These are phyloP conservation scores for Linum usitatissimum DNA, from an alignment of 345 rosid species.

Conservation along the genomic window DNA sequence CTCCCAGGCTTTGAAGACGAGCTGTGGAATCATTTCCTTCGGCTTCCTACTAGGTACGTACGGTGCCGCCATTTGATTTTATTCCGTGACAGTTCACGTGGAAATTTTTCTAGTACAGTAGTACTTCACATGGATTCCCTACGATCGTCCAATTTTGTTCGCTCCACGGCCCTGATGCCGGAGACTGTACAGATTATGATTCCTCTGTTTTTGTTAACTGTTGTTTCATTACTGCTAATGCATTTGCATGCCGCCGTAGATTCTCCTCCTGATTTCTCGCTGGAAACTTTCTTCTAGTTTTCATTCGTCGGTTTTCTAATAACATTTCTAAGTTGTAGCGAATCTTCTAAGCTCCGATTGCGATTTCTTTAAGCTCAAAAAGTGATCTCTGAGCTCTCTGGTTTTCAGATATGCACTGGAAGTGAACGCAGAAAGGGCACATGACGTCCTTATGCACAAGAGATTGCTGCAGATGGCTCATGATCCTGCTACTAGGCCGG, in stretches of 20 bases:
- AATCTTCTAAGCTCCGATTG: background rate
- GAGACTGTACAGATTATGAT: background rate
- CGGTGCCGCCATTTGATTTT: background rate
- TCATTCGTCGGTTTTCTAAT: background rate
- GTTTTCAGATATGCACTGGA: conserved; percentile 48
- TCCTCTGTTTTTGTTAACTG: background rate
- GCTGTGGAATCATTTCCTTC: conserved; percentile 49
- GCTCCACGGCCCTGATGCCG: background rate
- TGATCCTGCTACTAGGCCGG: conserved; percentile 41
- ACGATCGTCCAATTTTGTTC: background rate
- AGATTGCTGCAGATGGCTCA: conserved; percentile 41
- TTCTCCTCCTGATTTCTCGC: background rate
- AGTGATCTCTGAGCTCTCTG: conserved; percentile 3
- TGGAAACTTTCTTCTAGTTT: background rate
- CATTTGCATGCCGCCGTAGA: background rate
- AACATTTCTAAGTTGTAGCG: background rate
- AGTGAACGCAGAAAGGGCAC: conserved; percentile 48
- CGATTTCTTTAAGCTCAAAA: background rate
- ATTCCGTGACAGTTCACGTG: background rate
- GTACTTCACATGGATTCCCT: too few relatives aligned
- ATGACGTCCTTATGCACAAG: conserved; percentile 60
- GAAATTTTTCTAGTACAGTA: background rate
- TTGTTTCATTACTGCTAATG: background rate
- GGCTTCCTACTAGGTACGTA: conserved; percentile 41
- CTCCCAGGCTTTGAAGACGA: conserved; percentile 45